A percentile compares a stretch with the other conserved stretches of the same genome.
Evolutionary conservation across 1,284 basidiomycete species (phyloP).

Genomic region (Meripilus lineatus): DNA sequence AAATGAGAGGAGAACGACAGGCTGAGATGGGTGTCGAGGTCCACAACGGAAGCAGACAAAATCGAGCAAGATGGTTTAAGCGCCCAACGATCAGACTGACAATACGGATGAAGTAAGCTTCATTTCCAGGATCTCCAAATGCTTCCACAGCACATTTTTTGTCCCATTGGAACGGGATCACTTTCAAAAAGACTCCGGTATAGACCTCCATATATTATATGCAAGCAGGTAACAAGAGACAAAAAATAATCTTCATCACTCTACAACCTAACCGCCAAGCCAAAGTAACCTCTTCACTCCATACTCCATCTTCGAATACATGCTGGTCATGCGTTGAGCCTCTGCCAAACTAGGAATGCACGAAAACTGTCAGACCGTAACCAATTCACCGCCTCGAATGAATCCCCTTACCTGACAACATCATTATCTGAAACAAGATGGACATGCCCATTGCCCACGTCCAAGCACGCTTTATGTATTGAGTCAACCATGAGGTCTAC

Average conservation of each 20-base stretch:
- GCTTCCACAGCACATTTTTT: not conserved
- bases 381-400: too few species aligned
- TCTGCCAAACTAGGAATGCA: slow-evolving; percentile 61
- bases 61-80: too few species aligned
- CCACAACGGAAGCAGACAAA: too few species aligned
- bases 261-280: slow-evolving; percentile 57
- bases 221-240: too few species aligned
- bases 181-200: not conserved
- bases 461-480: slow-evolving; percentile 64
- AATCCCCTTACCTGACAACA: slow-evolving; percentile 65
- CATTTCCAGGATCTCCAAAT: too few species aligned
- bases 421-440: slow-evolving; percentile 62
- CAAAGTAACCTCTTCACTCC: slow-evolving; percentile 84
- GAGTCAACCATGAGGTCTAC: slow-evolving; percentile 70
- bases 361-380: too few species aligned
- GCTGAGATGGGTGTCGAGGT: too few species aligned
- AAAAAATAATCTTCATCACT: too few species aligned
- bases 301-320: slow-evolving; percentile 89
- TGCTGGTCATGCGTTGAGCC: slow-evolving; percentile 75
- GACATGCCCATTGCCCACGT: slow-evolving; percentile 45
- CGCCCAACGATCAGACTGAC: too few species aligned
- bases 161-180: not conserved
- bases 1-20: too few species aligned
- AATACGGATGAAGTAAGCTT: too few species aligned
- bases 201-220: too few species aligned